These are phyloP conservation scores for Diaporthe citri DNA, from an alignment of 2,329 filamentous ascomycete species.

Conservation along the genomic window DNA sequence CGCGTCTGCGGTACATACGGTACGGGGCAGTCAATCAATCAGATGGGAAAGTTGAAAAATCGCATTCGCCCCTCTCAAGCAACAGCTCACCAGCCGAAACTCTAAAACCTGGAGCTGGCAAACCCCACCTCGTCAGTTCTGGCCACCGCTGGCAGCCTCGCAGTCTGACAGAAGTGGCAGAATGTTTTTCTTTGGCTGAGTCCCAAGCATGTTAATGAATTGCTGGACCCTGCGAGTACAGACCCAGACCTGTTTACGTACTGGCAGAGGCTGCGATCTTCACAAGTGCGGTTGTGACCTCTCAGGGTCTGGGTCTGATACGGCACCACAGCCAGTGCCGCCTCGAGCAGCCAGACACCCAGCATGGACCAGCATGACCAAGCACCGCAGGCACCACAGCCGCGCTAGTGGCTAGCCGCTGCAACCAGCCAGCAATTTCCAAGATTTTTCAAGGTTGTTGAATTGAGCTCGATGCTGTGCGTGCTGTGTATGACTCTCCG, in stretches of 20 bases:
- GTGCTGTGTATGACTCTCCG: not conserved
- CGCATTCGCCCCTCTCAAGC: conserved; percentile 32
- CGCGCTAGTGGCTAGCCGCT: conserved; percentile 28
- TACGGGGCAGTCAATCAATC: conserved; percentile 19
- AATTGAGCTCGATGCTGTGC: not conserved
- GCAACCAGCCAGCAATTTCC: conserved; percentile 29
- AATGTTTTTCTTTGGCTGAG: not conserved
- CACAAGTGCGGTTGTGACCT: not conserved
- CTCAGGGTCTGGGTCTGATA: conserved; percentile 1
- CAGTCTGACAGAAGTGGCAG: not conserved
- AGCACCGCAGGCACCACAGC: conserved; percentile 6
- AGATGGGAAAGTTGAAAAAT: conserved; percentile 39
- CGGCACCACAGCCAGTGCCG: conserved; percentile 10
- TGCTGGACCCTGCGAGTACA: not conserved
- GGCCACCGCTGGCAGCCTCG: not conserved
- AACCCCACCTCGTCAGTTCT: not conserved
- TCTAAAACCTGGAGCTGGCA: conserved; percentile 11
- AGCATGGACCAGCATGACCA: not conserved
- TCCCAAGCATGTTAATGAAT: not conserved
- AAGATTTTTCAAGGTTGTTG: conserved; percentile 12
- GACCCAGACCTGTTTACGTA: not conserved
- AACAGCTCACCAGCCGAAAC: conserved; percentile 24
- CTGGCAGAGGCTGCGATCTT: not conserved
- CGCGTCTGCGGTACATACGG: not conserved
- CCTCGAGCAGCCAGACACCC: conserved; percentile 2